phyloP scores from a whole-genome alignment of 768 basidiomycete genomes.

The Russula vinacea region DNA sequence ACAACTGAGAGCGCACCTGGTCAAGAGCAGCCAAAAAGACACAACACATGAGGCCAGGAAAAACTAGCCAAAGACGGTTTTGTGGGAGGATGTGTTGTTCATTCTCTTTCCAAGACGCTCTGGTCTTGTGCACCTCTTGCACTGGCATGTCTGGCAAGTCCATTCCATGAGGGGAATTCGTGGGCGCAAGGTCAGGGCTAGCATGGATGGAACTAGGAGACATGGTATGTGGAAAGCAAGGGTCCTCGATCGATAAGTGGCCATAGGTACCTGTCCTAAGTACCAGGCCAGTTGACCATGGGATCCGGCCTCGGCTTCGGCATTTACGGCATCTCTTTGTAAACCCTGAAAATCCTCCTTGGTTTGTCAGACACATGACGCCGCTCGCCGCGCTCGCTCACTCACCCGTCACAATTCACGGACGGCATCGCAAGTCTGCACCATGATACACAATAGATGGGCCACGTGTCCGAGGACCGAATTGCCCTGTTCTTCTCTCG shows the following conservation, averaged over 20 bases:
- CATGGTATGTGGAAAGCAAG: neutral
- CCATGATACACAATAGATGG: no score
- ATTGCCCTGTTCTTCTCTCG: no score
- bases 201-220: neutral
- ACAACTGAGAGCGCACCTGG: slow-evolving; percentile 35
- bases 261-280: neutral
- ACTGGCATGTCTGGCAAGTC: neutral
- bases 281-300: no score
- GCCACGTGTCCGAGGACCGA: no score
- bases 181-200: neutral
- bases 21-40: slow-evolving; percentile 50
- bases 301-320: no score
- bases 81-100: slow-evolving; percentile 46
- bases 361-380: no score
- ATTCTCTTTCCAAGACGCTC: slow-evolving; percentile 40
- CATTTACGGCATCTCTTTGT: no score
- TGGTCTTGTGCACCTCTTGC: slow-evolving; percentile 29
- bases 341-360: no score
- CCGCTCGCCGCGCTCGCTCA: no score
- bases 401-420: no score
- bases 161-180: neutral
- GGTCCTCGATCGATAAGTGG: neutral
- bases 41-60: slow-evolving; percentile 44
- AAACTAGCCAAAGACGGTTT: slow-evolving; percentile 44
- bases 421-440: no score